These are phyloP conservation scores for Geotrichum carabidarum DNA, from an alignment of 1,139 yeast species.

Conservation along the genomic window DNA sequence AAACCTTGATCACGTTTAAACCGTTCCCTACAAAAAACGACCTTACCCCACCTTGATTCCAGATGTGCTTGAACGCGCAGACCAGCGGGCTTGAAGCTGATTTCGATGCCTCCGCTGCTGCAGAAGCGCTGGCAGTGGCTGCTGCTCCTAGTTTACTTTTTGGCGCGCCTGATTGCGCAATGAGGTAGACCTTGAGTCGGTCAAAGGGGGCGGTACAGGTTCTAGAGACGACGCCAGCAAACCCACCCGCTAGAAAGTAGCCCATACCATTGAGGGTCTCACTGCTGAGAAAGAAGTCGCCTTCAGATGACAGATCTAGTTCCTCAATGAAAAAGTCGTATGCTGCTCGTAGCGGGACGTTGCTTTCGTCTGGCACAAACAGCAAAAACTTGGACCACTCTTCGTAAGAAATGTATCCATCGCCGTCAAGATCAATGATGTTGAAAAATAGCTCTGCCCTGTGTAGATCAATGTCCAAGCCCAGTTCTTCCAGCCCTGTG, in stretches of 20 bases:
- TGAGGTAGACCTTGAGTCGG: constrained; percentile 83
- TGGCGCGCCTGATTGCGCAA: constrained; percentile 71
- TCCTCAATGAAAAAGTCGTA: constrained; percentile 77
- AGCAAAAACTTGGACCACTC: constrained; percentile 80
- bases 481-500: constrained; percentile 51
- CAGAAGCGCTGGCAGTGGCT: constrained; percentile 31
- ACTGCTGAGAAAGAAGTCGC: constrained; percentile 79
- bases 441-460: constrained; percentile 57
- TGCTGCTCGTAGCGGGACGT: constrained; percentile 71
- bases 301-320: constrained; percentile 77
- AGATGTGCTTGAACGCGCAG: constrained; percentile 68
- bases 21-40: constrained; percentile 97
- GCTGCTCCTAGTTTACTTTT: constrained; percentile 27
- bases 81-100: constrained; percentile 8
- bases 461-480: constrained; percentile 50
- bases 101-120: constrained; percentile 19
- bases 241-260: constrained; percentile 87
- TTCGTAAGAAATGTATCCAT: constrained; percentile 72
- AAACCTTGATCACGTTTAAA: constrained; percentile 83
- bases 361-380: constrained; percentile 66
- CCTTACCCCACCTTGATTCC: constrained; percentile 81
- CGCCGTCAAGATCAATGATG: constrained; percentile 54
- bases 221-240: constrained; percentile 92
- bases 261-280: constrained; percentile 83
- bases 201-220: constrained; percentile 97